A percentile compares a stretch with the other conserved stretches of the same genome.
phyloP scores from a whole-genome alignment of 805 yeast genomes.

The Zygosaccharomyces rouxii region DNA sequence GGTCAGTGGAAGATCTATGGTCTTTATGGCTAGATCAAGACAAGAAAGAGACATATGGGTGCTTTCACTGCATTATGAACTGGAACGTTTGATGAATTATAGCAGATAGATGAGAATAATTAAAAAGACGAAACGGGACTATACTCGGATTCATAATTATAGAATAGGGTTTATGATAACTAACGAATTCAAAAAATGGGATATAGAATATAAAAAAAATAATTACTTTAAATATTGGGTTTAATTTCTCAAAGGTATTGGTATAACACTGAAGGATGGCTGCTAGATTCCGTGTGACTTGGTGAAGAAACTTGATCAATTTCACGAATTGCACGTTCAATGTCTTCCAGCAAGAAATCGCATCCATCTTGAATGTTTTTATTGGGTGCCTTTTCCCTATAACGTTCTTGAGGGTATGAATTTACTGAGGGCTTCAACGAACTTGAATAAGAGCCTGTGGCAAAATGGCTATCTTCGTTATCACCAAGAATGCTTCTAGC shows the following conservation, averaged over 20 bases:
- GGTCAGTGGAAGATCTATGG: constrained; percentile 60
- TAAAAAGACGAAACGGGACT: too few species aligned
- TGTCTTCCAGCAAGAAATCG: constrained; percentile 17
- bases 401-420: background rate
- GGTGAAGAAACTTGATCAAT: constrained; percentile 9
- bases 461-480: constrained; percentile 1
- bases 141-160: background rate
- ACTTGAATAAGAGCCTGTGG: constrained; percentile 1
- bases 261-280: constrained; percentile 7
- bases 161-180: too few species aligned
- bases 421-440: background rate
- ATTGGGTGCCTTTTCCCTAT: background rate
- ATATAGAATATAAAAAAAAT: background rate
- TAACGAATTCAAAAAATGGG: background rate
- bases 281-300: constrained; percentile 5
- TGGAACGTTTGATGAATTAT: constrained; percentile 31
- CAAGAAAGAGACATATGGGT: constrained; percentile 88
- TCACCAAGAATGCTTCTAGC: background rate
- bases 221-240: background rate
- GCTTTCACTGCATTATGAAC: constrained; percentile 32
- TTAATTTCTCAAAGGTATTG: constrained; percentile 8
- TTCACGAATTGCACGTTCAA: constrained; percentile 18
- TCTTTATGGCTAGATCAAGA: constrained; percentile 76
- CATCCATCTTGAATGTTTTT: constrained; percentile 4
- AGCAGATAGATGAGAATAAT: background rate